A percentile compares a stretch with the other conserved stretches of the same genome.
Conservation (phyloP, 305 asterid species). For the Solanum hybrid region DNA sequence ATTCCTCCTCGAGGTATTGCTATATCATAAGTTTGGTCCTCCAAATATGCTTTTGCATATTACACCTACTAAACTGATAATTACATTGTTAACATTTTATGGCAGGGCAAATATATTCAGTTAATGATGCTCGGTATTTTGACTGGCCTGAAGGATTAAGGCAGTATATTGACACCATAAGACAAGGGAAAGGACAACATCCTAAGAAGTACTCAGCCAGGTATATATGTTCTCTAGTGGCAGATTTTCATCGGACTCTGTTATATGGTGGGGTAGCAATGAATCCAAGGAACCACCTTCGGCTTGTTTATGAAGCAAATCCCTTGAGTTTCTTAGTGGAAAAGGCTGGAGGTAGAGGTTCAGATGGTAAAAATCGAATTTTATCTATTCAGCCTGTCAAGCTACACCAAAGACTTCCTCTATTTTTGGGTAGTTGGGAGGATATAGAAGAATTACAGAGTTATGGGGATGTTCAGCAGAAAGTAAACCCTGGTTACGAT, state of each 20-base stretch:
- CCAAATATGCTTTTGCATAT: neutral
- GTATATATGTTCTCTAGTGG: slow-evolving; percentile 87
- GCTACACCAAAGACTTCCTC: slow-evolving; percentile 75
- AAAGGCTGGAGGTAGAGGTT: slow-evolving; percentile 85
- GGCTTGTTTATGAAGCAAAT: slow-evolving; percentile 89
- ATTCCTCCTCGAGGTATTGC: slow-evolving; percentile 67
- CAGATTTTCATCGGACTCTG: slow-evolving; percentile 86
- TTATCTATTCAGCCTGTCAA: slow-evolving; percentile 73
- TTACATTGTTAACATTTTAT: neutral
- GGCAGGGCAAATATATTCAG: slow-evolving; percentile 85
- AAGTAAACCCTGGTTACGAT: slow-evolving; percentile 72
- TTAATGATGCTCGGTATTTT: slow-evolving; percentile 86
- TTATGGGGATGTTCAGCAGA: slow-evolving; percentile 70
- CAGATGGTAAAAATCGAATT: slow-evolving; percentile 67
- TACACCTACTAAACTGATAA: neutral
- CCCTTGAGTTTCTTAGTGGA: slow-evolving; percentile 78
- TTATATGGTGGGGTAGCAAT: slow-evolving; percentile 78
- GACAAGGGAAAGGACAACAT: slow-evolving; percentile 76
- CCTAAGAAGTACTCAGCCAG: slow-evolving; percentile 89
- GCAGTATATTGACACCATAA: slow-evolving; percentile 58
- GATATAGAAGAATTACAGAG: slow-evolving; percentile 77
- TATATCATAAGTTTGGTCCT: neutral
- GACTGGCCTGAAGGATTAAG: slow-evolving; percentile 92
- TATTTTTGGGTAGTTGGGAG: slow-evolving; percentile 75
- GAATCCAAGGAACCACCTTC: slow-evolving; percentile 94